Evolutionary conservation across 179 eudicot genomes (phyloP), one percentile per base, ranked within the genome.

Genomic region (Corrigiola litoralis): DNA sequence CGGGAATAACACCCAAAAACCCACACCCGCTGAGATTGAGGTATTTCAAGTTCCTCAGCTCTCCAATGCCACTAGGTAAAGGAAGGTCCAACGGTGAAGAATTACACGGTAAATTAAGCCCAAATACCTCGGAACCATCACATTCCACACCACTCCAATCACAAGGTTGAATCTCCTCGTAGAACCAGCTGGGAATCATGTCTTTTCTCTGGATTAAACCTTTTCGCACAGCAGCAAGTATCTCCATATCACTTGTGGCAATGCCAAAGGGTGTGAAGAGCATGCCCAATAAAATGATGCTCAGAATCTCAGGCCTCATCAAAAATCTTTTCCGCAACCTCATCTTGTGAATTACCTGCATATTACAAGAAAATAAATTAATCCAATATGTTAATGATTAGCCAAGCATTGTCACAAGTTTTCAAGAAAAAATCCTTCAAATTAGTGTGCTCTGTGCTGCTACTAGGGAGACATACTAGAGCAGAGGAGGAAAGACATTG

Each of bases 1-100:
- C 65, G 55, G 82, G 77, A 62, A 87, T 72, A 23, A 11, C 44
- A 12, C 96, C 96, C 42, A 67, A 81, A 24, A 89, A 67, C 36
- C 73, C 82, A 74, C 98, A 92, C 9, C 63, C 73, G 67, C 92
- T 92, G 74, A 92, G 77, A 66, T 87, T 92, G 14, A 92, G 88
- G 64, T 71, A 53, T 75, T 72, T 85, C 73, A 92, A 66, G 61
- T 74, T 65, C 32, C 68, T 81, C 34, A 92, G 72, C 16, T 82
- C 72, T 37, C 79, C 83, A 23, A 92, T 62, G 44, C 65, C 47
- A 21, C 24, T 38, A 1, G 90, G 95, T 66, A 92, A 84, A 10
- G 89, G 88, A 72, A 85, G 72, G 72, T 60, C 69, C 61, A 86
- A 69, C 40, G 92, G 84, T 28, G 69, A 67, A 2, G 42, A 32